These are phyloP conservation scores for Diaporthe vexans DNA, from an alignment of 2,329 filamentous ascomycete species.

Conservation along the genomic window DNA sequence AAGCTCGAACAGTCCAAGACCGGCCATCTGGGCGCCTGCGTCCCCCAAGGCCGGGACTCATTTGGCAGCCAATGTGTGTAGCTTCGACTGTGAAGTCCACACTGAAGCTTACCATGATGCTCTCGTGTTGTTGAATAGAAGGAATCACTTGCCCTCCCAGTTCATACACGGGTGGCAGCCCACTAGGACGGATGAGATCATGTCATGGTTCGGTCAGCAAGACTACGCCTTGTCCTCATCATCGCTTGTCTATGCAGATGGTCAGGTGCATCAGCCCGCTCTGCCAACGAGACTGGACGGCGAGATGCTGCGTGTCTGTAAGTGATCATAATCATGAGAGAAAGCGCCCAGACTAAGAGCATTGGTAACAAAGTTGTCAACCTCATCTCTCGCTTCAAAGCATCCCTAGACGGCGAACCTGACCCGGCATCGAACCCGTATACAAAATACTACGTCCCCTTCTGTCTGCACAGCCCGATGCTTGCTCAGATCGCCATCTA, in stretches of 20 bases:
- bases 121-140: slow-evolving; percentile 47
- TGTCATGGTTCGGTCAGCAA: slow-evolving; percentile 49
- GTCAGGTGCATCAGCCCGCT: slow-evolving; percentile 58
- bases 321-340: slow-evolving; percentile 40
- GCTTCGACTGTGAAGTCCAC: slow-evolving; percentile 46
- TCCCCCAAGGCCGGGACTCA: neutral
- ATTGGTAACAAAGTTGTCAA: slow-evolving; percentile 56
- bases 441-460: slow-evolving; percentile 63
- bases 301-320: slow-evolving; percentile 64
- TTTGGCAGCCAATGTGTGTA: slow-evolving; percentile 41
- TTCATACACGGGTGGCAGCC: slow-evolving; percentile 41
- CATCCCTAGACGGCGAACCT: slow-evolving; percentile 63
- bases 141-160: slow-evolving; percentile 42
- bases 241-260: slow-evolving; percentile 17
- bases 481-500: slow-evolving; percentile 64
- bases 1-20: neutral
- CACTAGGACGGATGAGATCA: slow-evolving; percentile 40
- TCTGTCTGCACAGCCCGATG: slow-evolving; percentile 63
- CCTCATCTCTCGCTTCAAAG: slow-evolving; percentile 65
- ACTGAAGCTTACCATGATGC: slow-evolving; percentile 49
- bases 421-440: slow-evolving; percentile 57
- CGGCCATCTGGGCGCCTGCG: slow-evolving; percentile 15
- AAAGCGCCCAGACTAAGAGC: neutral
- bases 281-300: slow-evolving; percentile 58
- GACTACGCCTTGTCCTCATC: slow-evolving; percentile 1